Conservation (phyloP, 352 stramenopile species). For the Globisporangium cystogenes region DNA sequence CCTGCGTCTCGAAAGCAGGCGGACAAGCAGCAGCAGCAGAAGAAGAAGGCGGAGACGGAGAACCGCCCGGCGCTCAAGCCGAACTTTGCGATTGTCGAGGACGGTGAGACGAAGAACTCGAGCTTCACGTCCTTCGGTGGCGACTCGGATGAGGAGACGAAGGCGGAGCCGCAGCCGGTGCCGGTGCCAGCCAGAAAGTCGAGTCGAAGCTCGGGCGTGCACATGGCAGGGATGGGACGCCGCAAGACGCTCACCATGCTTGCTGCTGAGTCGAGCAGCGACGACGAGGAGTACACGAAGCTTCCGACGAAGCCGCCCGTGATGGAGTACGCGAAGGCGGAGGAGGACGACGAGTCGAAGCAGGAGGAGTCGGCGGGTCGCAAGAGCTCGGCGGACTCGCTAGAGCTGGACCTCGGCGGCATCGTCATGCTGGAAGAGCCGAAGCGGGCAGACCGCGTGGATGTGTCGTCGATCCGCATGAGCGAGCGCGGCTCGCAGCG, state of each 20-base stretch:
- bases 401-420: constrained; percentile 74
- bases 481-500: constrained; percentile 62
- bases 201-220: constrained; percentile 29
- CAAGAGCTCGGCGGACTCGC: constrained; percentile 73
- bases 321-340: constrained; percentile 23
- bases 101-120: constrained; percentile 44
- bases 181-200: constrained; percentile 30
- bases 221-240: constrained; percentile 54
- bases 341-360: constrained; percentile 38
- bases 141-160: constrained; percentile 79
- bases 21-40: not conserved
- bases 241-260: constrained; percentile 69
- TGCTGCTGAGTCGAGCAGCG: constrained; percentile 75
- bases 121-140: constrained; percentile 85
- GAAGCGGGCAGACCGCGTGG: constrained; percentile 16
- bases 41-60: constrained; percentile 4
- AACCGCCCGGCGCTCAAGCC: constrained; percentile 29
- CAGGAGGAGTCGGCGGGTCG: constrained; percentile 18
- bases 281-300: constrained; percentile 53
- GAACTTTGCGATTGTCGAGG: constrained; percentile 69
- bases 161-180: constrained; percentile 59
- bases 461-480: constrained; percentile 23
- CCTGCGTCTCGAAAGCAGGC: constrained; percentile 9
- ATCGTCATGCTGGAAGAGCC: constrained; percentile 74
- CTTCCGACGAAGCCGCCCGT: constrained; percentile 49